These are phyloP conservation scores for Nakaseomyces kungkrabaensis DNA, from an alignment of 1,139 yeast species.

Conservation along the genomic window DNA sequence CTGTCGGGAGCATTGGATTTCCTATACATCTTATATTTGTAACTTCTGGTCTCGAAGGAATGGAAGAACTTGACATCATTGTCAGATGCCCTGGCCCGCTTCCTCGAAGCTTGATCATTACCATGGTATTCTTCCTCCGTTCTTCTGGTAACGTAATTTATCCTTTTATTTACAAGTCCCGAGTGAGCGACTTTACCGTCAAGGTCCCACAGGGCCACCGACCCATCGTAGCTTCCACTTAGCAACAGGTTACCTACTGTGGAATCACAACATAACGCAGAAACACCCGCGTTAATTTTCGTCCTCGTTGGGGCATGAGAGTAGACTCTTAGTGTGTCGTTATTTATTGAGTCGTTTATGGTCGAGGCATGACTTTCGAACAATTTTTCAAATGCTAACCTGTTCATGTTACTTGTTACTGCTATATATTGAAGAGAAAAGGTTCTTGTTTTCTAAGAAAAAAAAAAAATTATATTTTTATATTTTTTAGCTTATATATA, in stretches of 20 bases:
- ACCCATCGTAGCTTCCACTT: conserved; percentile 72
- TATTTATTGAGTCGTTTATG: background rate
- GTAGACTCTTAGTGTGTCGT: conserved; percentile 1
- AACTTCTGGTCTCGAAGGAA: conserved; percentile 17
- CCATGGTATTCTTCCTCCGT: background rate
- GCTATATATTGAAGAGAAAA: background rate
- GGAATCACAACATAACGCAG: background rate
- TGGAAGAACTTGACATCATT: conserved; percentile 16
- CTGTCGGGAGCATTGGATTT: conserved; percentile 30
- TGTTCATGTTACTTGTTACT: too few relatives aligned
- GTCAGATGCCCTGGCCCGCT: background rate
- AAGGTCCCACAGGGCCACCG: conserved; percentile 55
- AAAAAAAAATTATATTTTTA: background rate
- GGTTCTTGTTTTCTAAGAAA: background rate
- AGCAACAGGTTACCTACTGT: conserved; percentile 31
- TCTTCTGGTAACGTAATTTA: conserved; percentile 1
- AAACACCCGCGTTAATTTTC: background rate
- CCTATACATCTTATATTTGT: conserved; percentile 32
- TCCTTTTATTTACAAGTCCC: conserved; percentile 7
- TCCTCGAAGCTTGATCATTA: background rate
- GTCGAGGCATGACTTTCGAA: conserved; percentile 2
- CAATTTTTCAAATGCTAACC: background rate
- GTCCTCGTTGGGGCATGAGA: background rate
- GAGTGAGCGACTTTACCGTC: conserved; percentile 18
- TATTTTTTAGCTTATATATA: background rate